Base-by-base conservation (phyloP, 129 eudicot species). In the Flaveria brownii region DNA sequence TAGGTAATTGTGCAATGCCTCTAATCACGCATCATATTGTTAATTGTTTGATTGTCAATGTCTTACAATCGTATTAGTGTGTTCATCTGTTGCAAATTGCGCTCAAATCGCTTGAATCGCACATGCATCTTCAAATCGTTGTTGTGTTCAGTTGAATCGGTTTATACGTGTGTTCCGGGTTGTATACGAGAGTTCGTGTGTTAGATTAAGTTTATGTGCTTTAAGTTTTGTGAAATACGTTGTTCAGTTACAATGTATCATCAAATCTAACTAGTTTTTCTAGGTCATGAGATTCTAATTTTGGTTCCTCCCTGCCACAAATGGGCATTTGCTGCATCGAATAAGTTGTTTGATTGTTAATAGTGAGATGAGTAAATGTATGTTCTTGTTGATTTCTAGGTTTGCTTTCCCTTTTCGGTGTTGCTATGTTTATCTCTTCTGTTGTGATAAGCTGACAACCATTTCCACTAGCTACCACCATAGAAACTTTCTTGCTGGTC, bases 221-320 rank as follows among this genome's bases (percentile, higher is more conserved):
- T n/a, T 26, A 14, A 22, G 4, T 50, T 39, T 39, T 39, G 26
- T 51, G 67, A 79, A 71, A 13, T 71, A 60, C 66, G 41, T 25
- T 45, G 30, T 74, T 74, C 30, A 46, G 45, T 74, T 67, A 66
- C 79, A 66, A 80, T 73, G 79, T 66, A 50, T 78, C 59, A 39
- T 72, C 45, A 9, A 72, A 33, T 62, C 42, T 71, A 41, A 33
- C 56, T 39, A 11, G 45, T 67, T 68, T 54, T 41, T 77, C 13
- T 49, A 25, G 64, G 33, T 56, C 55, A 57, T 73, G 30, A 46
- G 73, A 41, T 57, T 57, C 23, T 10, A 23, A 76, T 18, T 20
- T 65, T 20, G 8, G n/a, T 28, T 49, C 4, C 49, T 43, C 13
- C 9, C 49, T 43, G 49, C 49, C n/a, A 49, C 54, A 49, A 49